phyloP scores from a whole-genome alignment of 2,329 filamentous ascomycete species.

The Penicillium digitatum region DNA sequence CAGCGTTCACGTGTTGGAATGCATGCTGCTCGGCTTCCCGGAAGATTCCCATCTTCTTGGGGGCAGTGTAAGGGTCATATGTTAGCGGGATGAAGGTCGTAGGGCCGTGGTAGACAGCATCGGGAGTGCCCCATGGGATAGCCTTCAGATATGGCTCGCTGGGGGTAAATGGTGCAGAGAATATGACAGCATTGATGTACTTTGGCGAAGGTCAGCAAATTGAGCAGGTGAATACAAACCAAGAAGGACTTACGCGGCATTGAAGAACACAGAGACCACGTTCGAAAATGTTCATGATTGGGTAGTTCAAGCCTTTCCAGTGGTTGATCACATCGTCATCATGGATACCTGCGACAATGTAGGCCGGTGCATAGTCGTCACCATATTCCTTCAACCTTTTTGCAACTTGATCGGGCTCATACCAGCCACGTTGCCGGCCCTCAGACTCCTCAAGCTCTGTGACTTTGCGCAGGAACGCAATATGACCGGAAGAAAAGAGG shows the following conservation, averaged over 20 bases:
- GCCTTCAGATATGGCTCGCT: constrained; percentile 71
- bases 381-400: constrained; percentile 61
- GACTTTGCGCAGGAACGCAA: constrained; percentile 84
- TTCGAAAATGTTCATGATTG: constrained; percentile 99
- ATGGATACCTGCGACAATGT: constrained; percentile 89
- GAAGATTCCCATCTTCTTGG: constrained; percentile 82
- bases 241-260: constrained; percentile 64
- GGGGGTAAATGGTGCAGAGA: constrained; percentile 84
- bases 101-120: constrained; percentile 91
- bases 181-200: constrained; percentile 84
- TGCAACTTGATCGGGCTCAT: constrained; percentile 58
- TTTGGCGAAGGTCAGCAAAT: constrained; percentile 35
- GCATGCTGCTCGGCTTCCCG: constrained; percentile 69
- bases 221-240: not conserved
- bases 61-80: constrained; percentile 74
- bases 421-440: constrained; percentile 69
- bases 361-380: constrained; percentile 74
- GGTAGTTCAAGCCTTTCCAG: constrained; percentile 97
- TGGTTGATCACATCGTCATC: constrained; percentile 92
- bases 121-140: constrained; percentile 69
- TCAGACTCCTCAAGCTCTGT: constrained; percentile 66
- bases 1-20: constrained; percentile 85
- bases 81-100: constrained; percentile 79
- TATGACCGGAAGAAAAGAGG: constrained; percentile 93
- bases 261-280: constrained; percentile 92